Percentiles rank a stretch among this genome's conserved stretches.
Conservation (phyloP, 177 flowering plant species). For the Tripterygium wilfordii region DNA sequence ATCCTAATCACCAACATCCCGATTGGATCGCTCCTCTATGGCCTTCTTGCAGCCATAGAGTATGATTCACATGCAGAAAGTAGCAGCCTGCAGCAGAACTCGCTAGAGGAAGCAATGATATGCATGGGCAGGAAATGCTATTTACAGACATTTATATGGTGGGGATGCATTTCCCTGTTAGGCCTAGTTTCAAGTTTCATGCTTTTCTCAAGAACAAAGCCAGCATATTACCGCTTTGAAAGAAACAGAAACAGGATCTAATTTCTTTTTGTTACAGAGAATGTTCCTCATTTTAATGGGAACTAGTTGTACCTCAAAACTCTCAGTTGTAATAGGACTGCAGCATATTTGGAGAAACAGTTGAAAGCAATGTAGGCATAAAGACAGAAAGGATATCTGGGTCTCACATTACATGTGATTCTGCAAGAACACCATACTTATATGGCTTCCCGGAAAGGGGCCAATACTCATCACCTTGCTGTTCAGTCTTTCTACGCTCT, state of each 20-base stretch:
- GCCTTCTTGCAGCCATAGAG: conserved; percentile 25
- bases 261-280: too few species aligned
- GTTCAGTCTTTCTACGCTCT: too few species aligned
- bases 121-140: conserved; percentile 34
- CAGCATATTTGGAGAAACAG: too few species aligned
- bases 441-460: too few species aligned
- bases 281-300: too few species aligned
- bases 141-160: conserved; percentile 24
- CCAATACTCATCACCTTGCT: too few species aligned
- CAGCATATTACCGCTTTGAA: conserved; percentile 25
- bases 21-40: conserved; percentile 30
- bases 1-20: conserved; percentile 43
- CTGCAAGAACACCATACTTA: too few species aligned
- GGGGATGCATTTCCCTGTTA: conserved; percentile 25
- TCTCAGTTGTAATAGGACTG: too few species aligned
- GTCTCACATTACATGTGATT: too few species aligned
- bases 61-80: conserved; percentile 21
- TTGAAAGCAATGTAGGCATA: too few species aligned
- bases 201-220: conserved; percentile 25
- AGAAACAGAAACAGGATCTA: conserved; percentile 8
- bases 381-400: too few species aligned
- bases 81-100: background rate
- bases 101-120: conserved; percentile 13
- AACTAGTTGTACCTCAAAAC: too few species aligned
- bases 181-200: conserved; percentile 20